A percentile compares a stretch with the other conserved stretches of the same genome.
Evolutionary conservation across 2,329 filamentous ascomycete species (phyloP).

Genomic region (Calonectria ilicicola): DNA sequence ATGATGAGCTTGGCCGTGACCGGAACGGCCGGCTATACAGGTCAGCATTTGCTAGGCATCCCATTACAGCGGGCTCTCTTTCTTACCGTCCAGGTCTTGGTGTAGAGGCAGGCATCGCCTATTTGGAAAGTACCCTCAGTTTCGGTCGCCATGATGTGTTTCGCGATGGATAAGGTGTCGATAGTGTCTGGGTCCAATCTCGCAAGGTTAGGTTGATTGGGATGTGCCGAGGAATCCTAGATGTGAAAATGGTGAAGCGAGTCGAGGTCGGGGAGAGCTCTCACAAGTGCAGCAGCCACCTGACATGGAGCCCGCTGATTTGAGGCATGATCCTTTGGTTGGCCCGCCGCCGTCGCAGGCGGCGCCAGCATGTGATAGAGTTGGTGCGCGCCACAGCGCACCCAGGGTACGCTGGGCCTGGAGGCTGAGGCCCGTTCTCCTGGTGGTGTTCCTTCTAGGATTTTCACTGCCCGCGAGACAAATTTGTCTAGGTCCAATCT

Average conservation of each 20-base stretch:
- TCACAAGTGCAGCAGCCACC: background rate
- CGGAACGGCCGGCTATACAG: constrained; percentile 62
- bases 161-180: background rate
- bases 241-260: background rate
- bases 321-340: constrained; percentile 3
- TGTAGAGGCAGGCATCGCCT: constrained; percentile 61
- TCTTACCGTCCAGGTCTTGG: constrained; percentile 70
- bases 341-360: background rate
- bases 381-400: constrained; percentile 8
- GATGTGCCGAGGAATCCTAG: background rate
- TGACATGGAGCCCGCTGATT: background rate
- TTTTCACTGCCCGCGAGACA: background rate
- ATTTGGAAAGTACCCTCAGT: constrained; percentile 64
- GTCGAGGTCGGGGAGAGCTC: background rate
- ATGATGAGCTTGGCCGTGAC: constrained; percentile 81
- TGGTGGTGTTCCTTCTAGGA: background rate
- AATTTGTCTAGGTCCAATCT: background rate
- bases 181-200: background rate
- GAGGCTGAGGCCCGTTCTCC: background rate
- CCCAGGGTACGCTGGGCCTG: background rate
- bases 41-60: constrained; percentile 22
- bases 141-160: constrained; percentile 50
- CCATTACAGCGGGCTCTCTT: background rate
- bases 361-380: constrained; percentile 14
- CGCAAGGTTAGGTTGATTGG: background rate